These are phyloP conservation scores for Leucocoprinus leucothites DNA, from an alignment of 768 basidiomycete genomes.

Conservation along the genomic window DNA sequence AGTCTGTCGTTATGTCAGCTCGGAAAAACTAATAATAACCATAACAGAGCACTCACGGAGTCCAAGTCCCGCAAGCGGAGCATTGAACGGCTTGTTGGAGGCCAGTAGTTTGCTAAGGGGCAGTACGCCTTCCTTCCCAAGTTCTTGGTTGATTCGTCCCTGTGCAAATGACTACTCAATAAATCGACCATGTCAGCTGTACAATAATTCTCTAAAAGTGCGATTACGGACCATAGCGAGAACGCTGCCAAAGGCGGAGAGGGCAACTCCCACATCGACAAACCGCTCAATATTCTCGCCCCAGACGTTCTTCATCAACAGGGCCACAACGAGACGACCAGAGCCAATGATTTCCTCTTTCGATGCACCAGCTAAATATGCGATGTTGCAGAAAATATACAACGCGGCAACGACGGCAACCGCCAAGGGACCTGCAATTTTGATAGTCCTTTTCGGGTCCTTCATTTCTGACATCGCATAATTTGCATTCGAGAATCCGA, in stretches of 20 bases:
- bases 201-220: too few species aligned
- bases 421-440: constrained; percentile 62
- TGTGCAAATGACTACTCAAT: constrained; percentile 21
- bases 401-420: constrained; percentile 49
- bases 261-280: constrained; percentile 36
- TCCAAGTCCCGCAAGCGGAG: constrained; percentile 50
- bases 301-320: constrained; percentile 67
- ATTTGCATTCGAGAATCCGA: constrained; percentile 66
- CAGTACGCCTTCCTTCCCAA: constrained; percentile 55
- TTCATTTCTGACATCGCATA: constrained; percentile 64
- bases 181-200: too few species aligned
- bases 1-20: constrained; percentile 21
- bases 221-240: constrained; percentile 38
- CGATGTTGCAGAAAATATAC: constrained; percentile 61
- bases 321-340: constrained; percentile 59
- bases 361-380: constrained; percentile 66
- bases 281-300: constrained; percentile 49
- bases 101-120: constrained; percentile 56
- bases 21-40: neutral
- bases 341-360: constrained; percentile 59
- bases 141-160: constrained; percentile 49
- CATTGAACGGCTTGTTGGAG: constrained; percentile 52
- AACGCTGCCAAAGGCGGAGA: constrained; percentile 60
- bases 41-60: constrained; percentile 35
- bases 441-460: constrained; percentile 60